Evolutionary conservation across 208 protist genomes (phyloP), one percentile per base, ranked within the genome.

Genomic region (Trypanosoma vivax): DNA sequence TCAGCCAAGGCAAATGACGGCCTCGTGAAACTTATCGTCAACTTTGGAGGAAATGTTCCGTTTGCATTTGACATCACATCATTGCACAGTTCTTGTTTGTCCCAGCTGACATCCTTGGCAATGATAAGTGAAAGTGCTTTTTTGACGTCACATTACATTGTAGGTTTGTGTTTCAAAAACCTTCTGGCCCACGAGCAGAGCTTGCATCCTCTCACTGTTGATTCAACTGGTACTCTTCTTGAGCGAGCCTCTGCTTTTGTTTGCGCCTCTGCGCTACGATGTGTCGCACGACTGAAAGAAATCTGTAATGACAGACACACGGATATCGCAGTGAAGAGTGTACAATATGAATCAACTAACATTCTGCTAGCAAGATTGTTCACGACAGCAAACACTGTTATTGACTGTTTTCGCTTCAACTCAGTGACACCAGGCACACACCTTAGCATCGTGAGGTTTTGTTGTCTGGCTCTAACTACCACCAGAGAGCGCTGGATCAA

Each of bases 401-500:
- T 89, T 27, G 84, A 95, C 57, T 92, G 82, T 58, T 88, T 90
- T 56, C 66, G 64, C 29, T 90, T 82, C 60, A 79, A 82, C 60
- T 48, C 70, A 18, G 77, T 92, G 11, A 84, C 81, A 2, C 53
- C 57, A 14, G 42, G 60, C 39, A 90, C 84, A 23, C 79, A 90
- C 51, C 49, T 65, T 21, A 73, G 59, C 31, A 65, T 92, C 5
- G 50, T 92, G 10, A 65, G 88, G n/a, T 60, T 90, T n/a, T 95
- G 83, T 56, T 68, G 78, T 5, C 33, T 67, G 6, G 73, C 73
- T 18, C 59, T 92, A 27, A 75, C 66, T 14, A 60, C 70, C 14
- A 65, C 77, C 25, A 70, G 75, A 31, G 79, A 88, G 54, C 72
- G 63, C 39, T 80, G 76, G 73, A 50, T 78, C 11, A 86, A 83